Evolutionary conservation across 2,329 filamentous ascomycete genomes (phyloP), one percentile per base, ranked within the genome.

Genomic region (Hypoxylon sp.): DNA sequence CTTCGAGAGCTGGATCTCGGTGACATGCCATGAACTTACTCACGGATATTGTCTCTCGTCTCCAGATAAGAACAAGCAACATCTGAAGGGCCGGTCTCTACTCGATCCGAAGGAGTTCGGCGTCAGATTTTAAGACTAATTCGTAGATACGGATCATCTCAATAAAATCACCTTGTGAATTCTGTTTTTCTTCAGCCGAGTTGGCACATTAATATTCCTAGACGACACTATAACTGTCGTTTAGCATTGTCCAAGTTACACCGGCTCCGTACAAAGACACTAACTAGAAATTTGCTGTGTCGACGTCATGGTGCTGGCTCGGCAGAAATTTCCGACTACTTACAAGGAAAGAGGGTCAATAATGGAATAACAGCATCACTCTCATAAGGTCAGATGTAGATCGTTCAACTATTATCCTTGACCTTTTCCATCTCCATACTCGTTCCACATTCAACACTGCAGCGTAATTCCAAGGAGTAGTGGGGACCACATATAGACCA

Each of bases 161-260:
- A 69, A 69, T 69, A 62, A 19, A 58, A 66, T 51, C 49, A 57
- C 53, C 43, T 46, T 51, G 56, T 64, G 43, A 60, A 41, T 7
- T 41, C n/a, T 17, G n/a, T 17, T 17, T 17, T 17, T 19, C 17
- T 43, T 30, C 28, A 9, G 28, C 6, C 9, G 17, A 43, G 17
- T 43, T 19, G 6, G 17, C 14, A 10, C 3, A 19, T 21, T 17
- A 2, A 11, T 21, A n/a, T 43, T 43, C 5, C 7, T 11, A 0
- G 14, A 17, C 28, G 6, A 41, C 7, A 11, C 6, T 10, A 43
- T 21, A 19, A 43, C 1, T 9, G 19, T 17, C 5, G 5, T 6
- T 10, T 5, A 13, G 17, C n/a, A 9, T 41, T 9, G n/a, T 9
- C n/a, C 17, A 10, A 17, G n/a, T 41, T 17, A 19, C 17, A 17